Percentiles rank a stretch among this genome's conserved stretches.
Evolutionary conservation across 2,329 filamentous ascomycete species (phyloP).

Genomic region (Penicillium sp.): DNA sequence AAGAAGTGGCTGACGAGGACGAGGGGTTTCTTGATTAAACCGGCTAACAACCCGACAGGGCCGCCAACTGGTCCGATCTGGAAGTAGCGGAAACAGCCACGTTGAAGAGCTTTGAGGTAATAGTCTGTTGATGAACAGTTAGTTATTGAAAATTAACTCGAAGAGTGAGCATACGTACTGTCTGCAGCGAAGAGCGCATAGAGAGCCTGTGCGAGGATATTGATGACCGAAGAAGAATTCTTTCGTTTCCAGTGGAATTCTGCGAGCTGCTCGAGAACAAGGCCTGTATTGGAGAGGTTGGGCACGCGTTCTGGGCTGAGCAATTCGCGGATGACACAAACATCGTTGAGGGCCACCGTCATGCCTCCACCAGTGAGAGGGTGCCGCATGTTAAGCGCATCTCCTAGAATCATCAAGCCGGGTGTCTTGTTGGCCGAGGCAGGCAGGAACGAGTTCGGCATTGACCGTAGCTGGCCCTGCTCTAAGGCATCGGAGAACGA

Average conservation of each 20-base stretch:
- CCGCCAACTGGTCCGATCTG: slow-evolving; percentile 69
- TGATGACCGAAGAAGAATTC: slow-evolving; percentile 79
- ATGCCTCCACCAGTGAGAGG: slow-evolving; percentile 95
- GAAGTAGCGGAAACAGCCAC: slow-evolving; percentile 93
- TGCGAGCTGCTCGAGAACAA: slow-evolving; percentile 66
- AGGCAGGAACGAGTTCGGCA: slow-evolving; percentile 95
- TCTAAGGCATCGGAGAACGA: slow-evolving; percentile 74
- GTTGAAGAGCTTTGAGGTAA: slow-evolving; percentile 75
- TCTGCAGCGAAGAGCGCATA: slow-evolving; percentile 89
- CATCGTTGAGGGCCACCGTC: slow-evolving; percentile 96
- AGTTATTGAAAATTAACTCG: neutral
- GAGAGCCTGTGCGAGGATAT: slow-evolving; percentile 93
- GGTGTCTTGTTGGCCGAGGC: slow-evolving; percentile 68
- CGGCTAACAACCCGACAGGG: slow-evolving; percentile 77
- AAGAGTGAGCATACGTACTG: slow-evolving; percentile 36
- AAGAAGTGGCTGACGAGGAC: slow-evolving; percentile 93
- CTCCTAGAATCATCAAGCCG: slow-evolving; percentile 79
- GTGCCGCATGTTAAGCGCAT: slow-evolving; percentile 99
- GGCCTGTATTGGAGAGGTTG: slow-evolving; percentile 62
- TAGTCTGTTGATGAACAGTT: slow-evolving; percentile 45
- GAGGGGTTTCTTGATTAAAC: slow-evolving; percentile 72
- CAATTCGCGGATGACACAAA: slow-evolving; percentile 70
- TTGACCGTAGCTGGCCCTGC: slow-evolving; percentile 74
- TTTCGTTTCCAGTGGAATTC: slow-evolving; percentile 87
- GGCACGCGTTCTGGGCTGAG: slow-evolving; percentile 68